Percentiles rank a stretch among this genome's conserved stretches.
Conservation (phyloP, 495 filamentous ascomycete genomes). For the Aspergillus olivimuriae region DNA sequence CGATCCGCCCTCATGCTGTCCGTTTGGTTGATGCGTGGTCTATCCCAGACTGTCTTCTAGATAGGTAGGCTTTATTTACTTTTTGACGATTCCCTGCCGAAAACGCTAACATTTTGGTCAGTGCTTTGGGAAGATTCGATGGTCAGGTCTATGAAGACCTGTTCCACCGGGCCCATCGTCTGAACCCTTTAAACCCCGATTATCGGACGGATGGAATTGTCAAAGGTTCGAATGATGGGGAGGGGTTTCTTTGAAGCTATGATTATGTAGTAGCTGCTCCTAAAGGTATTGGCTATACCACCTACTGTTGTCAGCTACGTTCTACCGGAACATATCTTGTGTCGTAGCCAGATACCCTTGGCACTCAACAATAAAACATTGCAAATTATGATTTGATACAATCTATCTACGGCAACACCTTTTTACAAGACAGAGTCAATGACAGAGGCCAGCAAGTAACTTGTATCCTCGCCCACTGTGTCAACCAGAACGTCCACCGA, state of each 20-base stretch:
- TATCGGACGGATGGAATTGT: background rate
- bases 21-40: background rate
- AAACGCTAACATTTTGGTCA: background rate
- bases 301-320: too few relatives aligned
- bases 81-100: too few relatives aligned
- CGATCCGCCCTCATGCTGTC: background rate
- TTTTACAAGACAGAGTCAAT: too few relatives aligned
- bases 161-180: background rate
- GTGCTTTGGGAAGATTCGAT: background rate
- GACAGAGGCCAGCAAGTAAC: too few relatives aligned
- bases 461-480: too few relatives aligned
- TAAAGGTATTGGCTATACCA: too few relatives aligned
- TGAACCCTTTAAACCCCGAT: conserved; percentile 1
- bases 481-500: background rate
- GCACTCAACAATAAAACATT: too few relatives aligned
- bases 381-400: too few relatives aligned
- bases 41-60: background rate
- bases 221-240: background rate
- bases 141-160: background rate
- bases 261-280: background rate
- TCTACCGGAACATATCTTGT: too few relatives aligned
- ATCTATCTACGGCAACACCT: too few relatives aligned
- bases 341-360: too few relatives aligned
- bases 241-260: background rate
- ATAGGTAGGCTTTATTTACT: too few relatives aligned